Evolutionary conservation across 805 yeast genomes (phyloP).

Genomic region (Cyberlindnera euphorbiiphila): DNA sequence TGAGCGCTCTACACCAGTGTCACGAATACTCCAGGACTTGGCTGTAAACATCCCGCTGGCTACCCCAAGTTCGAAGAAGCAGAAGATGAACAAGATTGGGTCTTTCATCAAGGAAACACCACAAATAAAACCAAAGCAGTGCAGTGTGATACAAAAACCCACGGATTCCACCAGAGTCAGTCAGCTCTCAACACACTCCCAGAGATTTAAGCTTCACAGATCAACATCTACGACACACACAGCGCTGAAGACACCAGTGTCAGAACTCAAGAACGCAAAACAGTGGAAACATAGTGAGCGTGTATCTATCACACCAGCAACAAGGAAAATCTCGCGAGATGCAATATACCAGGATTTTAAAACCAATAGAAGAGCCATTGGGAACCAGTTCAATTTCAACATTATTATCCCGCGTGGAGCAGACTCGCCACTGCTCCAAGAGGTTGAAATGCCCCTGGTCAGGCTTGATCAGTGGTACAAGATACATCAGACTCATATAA

Average conservation of each 20-base stretch:
- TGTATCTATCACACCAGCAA: conserved; percentile 1
- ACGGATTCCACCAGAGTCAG: conserved; percentile 1
- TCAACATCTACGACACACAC: background rate
- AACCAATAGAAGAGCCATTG: background rate
- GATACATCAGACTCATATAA: conserved; percentile 15
- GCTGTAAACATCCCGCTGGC: conserved; percentile 3
- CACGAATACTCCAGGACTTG: background rate
- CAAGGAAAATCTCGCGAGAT: conserved; percentile 3
- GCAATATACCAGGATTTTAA: conserved; percentile 5
- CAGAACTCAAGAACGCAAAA: conserved; percentile 2
- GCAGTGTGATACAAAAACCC: background rate
- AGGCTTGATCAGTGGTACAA: conserved; percentile 24
- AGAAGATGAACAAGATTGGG: conserved; percentile 6
- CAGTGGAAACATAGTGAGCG: conserved; percentile 4
- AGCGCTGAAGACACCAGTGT: conserved; percentile 6
- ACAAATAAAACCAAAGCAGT: background rate
- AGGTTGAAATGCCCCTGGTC: conserved; percentile 18
- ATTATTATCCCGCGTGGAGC: background rate
- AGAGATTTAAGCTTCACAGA: conserved; percentile 6
- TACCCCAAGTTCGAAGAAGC: conserved; percentile 6
- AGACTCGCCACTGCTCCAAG: conserved; percentile 6
- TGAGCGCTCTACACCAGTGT: conserved; percentile 5
- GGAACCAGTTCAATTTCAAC: conserved; percentile 3
- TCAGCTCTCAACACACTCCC: conserved; percentile 6
- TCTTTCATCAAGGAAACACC: conserved; percentile 1